A percentile compares a stretch with the other conserved stretches of the same genome.
Conservation (phyloP, 2,329 filamentous ascomycete genomes). For the Helicocarpus griseus region DNA sequence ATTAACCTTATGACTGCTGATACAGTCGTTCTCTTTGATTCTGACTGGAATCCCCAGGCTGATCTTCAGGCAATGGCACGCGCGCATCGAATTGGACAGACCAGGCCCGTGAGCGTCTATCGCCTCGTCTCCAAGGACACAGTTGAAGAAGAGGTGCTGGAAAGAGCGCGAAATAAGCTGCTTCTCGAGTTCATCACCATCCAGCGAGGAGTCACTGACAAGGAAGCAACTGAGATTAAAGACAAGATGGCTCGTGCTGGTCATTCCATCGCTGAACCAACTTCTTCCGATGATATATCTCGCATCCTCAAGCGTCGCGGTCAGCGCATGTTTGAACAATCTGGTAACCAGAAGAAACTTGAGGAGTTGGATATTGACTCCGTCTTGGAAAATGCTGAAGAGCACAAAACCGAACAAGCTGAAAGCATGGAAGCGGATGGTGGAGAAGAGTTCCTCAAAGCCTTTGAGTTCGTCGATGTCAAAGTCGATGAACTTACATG, state of each 20-base stretch:
- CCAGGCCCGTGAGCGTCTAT: conserved; percentile 91
- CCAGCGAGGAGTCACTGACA: conserved; percentile 91
- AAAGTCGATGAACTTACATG: conserved; percentile 89
- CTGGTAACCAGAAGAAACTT: conserved; percentile 88
- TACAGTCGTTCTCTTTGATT: conserved; percentile 89
- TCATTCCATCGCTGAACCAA: conserved; percentile 59
- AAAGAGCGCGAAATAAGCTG: conserved; percentile 92
- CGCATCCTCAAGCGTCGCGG: conserved; percentile 93
- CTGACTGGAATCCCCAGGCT: conserved; percentile 97
- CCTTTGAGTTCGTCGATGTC: conserved; percentile 90
- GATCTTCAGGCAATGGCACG: conserved; percentile 98
- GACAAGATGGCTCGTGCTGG: conserved; percentile 63
- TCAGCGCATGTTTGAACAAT: conserved; percentile 99
- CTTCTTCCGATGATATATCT: conserved; percentile 88
- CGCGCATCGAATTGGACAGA: conserved; percentile 95
- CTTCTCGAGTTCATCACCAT: conserved; percentile 97
- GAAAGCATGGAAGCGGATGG: conserved; percentile 92
- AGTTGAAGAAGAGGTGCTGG: conserved; percentile 93
- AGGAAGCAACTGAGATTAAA: conserved; percentile 74
- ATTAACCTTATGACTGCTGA: conserved; percentile 96
- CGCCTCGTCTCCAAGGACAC: conserved; percentile 96
- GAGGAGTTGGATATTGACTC: conserved; percentile 93
- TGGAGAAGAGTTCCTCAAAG: conserved; percentile 88
- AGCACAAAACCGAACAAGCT: conserved; percentile 91
- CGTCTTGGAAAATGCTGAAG: conserved; percentile 90